Evolutionary conservation across 345 rosid genomes (phyloP), one percentile per base, ranked within the genome.

Genomic region (Linum usitatissimum): DNA sequence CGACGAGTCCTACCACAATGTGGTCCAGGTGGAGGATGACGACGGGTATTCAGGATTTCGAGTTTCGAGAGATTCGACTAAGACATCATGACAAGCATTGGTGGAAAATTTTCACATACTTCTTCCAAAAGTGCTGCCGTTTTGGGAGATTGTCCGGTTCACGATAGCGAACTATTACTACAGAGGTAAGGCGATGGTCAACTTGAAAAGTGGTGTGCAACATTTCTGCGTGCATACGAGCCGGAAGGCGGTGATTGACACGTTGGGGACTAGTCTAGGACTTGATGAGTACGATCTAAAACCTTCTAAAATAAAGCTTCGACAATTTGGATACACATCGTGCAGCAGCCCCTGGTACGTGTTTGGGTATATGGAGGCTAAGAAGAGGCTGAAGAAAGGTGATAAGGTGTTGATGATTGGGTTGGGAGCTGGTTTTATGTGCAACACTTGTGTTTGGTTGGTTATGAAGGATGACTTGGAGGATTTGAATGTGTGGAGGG

Each of bases 181-280:
- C 15, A 53, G 8, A 15, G 57, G 10, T 12, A 53, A 9, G 9
- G 6, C 21, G 19, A 14, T 12, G 8, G 18, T 53, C 17, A 53
- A 15, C 57, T 6, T 53, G 19, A 53, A 53, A n/a, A 53, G 57
- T 15, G 57, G 57, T 6, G 17, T 53, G 17, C 57, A 53, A 15
- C 57, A 53, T 19, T 53, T 53, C 21, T 53, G 57, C 57, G 57
- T 53, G 57, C 57, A 53, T n/a, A 17, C 57, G 57, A 19, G 57
- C 57, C 7, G 57, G 14, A 17, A 19, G 21, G 57, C 57, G 21
- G 57, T 53, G 14, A 53, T 53, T 15, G 57, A 53, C 21, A 14
- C 19, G 6, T 0, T 17, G 19, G 57, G 57, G 57, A 53, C 8
- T 12, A 53, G 57, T n/a, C 21, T 53, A 2, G 57, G 57, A 15